Percentiles rank a stretch among this genome's conserved stretches.
phyloP scores from a whole-genome alignment of 83 land plant species.

The Picea abies region DNA sequence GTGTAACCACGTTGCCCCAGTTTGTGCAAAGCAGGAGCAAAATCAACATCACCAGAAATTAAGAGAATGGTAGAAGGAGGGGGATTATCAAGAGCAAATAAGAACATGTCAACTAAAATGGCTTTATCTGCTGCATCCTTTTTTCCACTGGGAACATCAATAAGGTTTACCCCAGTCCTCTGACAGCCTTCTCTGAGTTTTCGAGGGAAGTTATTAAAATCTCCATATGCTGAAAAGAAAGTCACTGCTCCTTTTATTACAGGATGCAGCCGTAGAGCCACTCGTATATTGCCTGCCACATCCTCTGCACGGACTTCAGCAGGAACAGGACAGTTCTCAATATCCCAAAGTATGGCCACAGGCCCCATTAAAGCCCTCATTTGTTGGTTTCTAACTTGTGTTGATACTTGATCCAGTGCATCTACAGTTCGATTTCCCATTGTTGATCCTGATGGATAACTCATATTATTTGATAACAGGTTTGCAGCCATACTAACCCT shows the following conservation, averaged over 20 bases:
- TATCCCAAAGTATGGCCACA: constrained; percentile 96
- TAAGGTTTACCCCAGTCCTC: constrained; percentile 93
- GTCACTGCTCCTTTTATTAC: constrained; percentile 68
- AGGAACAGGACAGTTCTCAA: constrained; percentile 95
- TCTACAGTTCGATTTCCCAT: neutral
- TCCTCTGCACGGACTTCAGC: constrained; percentile 88
- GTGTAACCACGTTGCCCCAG: constrained; percentile 93
- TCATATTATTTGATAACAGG: neutral
- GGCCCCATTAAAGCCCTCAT: constrained; percentile 38
- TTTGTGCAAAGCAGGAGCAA: constrained; percentile 95
- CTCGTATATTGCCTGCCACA: constrained; percentile 82
- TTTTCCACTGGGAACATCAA: constrained; percentile 92
- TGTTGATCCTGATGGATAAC: neutral
- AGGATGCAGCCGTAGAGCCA: constrained; percentile 86
- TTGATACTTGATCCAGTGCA: neutral
- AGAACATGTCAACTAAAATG: constrained; percentile 90
- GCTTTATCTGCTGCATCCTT: constrained; percentile 99
- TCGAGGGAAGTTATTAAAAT: constrained; percentile 90
- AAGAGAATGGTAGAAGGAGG: constrained; percentile 90
- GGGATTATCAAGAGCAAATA: constrained; percentile 94
- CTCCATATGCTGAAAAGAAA: constrained; percentile 93
- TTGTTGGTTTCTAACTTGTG: constrained; percentile 22
- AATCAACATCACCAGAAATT: constrained; percentile 96
- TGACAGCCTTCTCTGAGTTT: constrained; percentile 95
- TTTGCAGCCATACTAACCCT: constrained; percentile 11